Evolutionary conservation across 805 yeast species (phyloP).

Genomic region (Teunomyces barrocoloradensis): DNA sequence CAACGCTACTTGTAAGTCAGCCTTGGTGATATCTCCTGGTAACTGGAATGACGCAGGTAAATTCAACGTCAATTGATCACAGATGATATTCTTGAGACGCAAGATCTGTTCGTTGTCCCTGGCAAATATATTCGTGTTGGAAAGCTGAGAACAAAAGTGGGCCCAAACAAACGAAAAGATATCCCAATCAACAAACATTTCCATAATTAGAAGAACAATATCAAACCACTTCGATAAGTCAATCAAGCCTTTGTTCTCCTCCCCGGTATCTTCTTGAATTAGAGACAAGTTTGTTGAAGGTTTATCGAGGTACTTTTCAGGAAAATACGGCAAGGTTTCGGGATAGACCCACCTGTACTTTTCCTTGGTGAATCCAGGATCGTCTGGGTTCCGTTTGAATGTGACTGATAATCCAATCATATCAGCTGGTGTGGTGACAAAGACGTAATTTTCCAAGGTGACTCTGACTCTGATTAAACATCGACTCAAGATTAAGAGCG

Average conservation of each 20-base stretch:
- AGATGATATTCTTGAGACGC: conserved; percentile 44
- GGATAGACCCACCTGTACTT: conserved; percentile 57
- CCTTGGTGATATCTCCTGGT: conserved; percentile 47
- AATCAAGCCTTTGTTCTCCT: neutral
- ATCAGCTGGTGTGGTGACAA: conserved; percentile 53
- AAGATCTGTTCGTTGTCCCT: conserved; percentile 39
- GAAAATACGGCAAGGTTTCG: conserved; percentile 51
- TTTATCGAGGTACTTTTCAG: conserved; percentile 37
- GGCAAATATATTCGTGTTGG: conserved; percentile 54
- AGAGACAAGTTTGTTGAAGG: conserved; percentile 30
- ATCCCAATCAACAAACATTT: conserved; percentile 65
- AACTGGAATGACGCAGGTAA: conserved; percentile 39
- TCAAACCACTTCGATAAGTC: conserved; percentile 48
- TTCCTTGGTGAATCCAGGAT: conserved; percentile 18
- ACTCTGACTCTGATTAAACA: conserved; percentile 55
- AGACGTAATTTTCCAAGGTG: conserved; percentile 43
- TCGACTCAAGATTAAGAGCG: conserved; percentile 49
- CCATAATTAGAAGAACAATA: conserved; percentile 48
- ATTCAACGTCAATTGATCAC: conserved; percentile 57
- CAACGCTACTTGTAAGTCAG: conserved; percentile 64
- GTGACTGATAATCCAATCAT: conserved; percentile 66
- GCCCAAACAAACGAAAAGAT: conserved; percentile 62
- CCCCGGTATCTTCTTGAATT: neutral
- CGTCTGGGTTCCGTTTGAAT: conserved; percentile 47
- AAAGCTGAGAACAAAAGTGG: conserved; percentile 68